Evolutionary conservation across 2,329 filamentous ascomycete species (phyloP), one percentile per base, ranked within the genome.

Genomic region (Botrytis galanthina): DNA sequence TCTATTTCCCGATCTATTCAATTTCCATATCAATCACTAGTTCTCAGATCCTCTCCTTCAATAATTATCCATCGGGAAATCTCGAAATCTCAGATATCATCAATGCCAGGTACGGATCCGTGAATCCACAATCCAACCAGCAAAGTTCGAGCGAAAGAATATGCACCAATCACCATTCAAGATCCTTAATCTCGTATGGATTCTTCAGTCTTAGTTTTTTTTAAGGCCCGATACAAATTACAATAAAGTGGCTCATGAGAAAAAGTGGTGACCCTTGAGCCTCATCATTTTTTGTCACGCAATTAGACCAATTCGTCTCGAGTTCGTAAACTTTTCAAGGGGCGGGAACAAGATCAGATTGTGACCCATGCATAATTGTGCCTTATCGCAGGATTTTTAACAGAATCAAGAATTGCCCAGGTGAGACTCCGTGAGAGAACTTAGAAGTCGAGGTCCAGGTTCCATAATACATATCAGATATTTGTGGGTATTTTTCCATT

Each of bases 11-110:
- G 26, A 20, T 48, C 20, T 48, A 32, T 12, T 66, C 63, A 35
- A 51, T 14, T 12, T 66, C 63, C 46, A 51, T 14, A 66, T 37
- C 44, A 39, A 22, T 29, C 20, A 8, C 39, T 22, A 57, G 26
- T 54, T 20, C 22, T 54, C 48, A 54, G 48, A 57, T 54, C 62
- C 62, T 54, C 64, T 68, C 46, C 2, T 32, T 68, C 64, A 57
- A 32, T 42, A 37, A 67, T 39, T 32, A n/a, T 68, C 26, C 48
- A 68, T 68, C 64, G 64, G 64, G 46, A 68, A 68, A 57, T 57
- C 64, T 54, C 64, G 64, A 68, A 68, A 68, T 57, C 32, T 68
- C n/a, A 57, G 62, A 26, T 48, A 66, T 48, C 62, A 46, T 68
- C 48, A 42, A 68, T 57, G 48, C 48, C 64, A 67, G 64, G 64